phyloP scores from a whole-genome alignment of 129 eudicot species.

The Helianthus tuberosus region DNA sequence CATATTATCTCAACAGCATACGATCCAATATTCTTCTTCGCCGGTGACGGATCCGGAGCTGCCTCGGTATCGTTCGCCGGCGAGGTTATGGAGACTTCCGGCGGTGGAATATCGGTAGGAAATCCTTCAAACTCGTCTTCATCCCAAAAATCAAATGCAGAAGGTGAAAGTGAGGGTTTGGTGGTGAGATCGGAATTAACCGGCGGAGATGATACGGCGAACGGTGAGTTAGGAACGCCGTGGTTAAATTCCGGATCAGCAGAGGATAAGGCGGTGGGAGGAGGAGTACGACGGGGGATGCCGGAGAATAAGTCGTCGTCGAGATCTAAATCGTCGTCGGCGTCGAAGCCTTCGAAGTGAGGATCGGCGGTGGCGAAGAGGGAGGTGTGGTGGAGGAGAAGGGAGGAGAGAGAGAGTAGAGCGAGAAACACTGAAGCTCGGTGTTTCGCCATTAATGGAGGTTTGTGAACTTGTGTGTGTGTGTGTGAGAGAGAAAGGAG shows the following conservation, averaged over 20 bases:
- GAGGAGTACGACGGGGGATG: slow-evolving; percentile 51
- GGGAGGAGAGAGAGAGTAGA: slow-evolving; percentile 55
- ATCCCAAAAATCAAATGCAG: slow-evolving; percentile 80
- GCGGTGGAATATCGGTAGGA: slow-evolving; percentile 40
- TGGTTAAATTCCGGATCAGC: slow-evolving; percentile 40
- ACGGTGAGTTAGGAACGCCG: slow-evolving; percentile 14
- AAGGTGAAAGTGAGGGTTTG: slow-evolving; percentile 39
- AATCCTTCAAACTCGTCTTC: slow-evolving; percentile 96
- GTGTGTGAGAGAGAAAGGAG: background rate
- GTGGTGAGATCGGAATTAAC: slow-evolving; percentile 42
- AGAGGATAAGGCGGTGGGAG: slow-evolving; percentile 54
- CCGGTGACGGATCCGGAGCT: background rate
- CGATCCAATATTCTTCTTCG: slow-evolving; percentile 22
- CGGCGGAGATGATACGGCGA: slow-evolving; percentile 11
- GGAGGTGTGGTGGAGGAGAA: slow-evolving; percentile 54
- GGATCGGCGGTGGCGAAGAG: slow-evolving; percentile 50
- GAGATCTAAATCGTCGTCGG: slow-evolving; percentile 64
- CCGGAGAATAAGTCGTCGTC: slow-evolving; percentile 38
- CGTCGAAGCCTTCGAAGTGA: slow-evolving; percentile 92
- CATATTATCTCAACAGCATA: slow-evolving; percentile 60
- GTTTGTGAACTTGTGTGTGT: background rate
- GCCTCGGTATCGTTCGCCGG: background rate
- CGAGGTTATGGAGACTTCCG: slow-evolving; percentile 22
- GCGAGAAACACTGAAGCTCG: slow-evolving; percentile 37
- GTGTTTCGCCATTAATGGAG: slow-evolving; percentile 28